Evolutionary conservation across 129 eudicot genomes (phyloP).

Genomic region (Smallanthus sonchifolius): DNA sequence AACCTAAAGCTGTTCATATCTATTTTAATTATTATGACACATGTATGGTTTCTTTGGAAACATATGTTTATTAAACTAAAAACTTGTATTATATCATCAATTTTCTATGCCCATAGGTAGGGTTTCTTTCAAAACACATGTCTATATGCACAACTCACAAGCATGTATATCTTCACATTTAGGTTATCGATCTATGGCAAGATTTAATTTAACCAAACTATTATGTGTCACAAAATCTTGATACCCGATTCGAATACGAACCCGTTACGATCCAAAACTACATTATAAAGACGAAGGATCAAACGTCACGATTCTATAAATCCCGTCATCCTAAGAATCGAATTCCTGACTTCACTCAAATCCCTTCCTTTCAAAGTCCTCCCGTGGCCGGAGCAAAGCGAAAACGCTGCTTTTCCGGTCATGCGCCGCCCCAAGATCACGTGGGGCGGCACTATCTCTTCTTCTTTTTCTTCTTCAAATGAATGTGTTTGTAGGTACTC

Average conservation of each 20-base stretch:
- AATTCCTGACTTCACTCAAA: slow-evolving; percentile 68
- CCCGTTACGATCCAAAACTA: not conserved
- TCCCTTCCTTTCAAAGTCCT: slow-evolving; percentile 59
- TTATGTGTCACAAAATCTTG: not conserved
- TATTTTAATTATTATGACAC: not conserved
- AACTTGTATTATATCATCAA: not conserved
- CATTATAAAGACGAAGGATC: not conserved
- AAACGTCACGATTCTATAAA: slow-evolving; percentile 56
- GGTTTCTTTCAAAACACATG: no score
- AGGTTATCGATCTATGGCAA: no score
- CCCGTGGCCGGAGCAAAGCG: slow-evolving; percentile 57
- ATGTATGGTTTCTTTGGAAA: no score
- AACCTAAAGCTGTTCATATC: not conserved
- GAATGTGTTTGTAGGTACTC: slow-evolving; percentile 29
- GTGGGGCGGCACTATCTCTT: slow-evolving; percentile 64
- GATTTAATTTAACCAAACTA: no score
- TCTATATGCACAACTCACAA: no score
- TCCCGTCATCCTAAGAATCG: slow-evolving; percentile 70
- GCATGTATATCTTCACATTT: no score
- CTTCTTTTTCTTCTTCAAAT: slow-evolving; percentile 29
- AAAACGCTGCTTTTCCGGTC: slow-evolving; percentile 54
- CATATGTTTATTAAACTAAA: no score
- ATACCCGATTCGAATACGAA: not conserved
- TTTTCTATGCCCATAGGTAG: not conserved
- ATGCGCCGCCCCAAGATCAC: slow-evolving; percentile 54